These are phyloP conservation scores for Coniochaeta sp. DNA, from an alignment of 2,329 filamentous ascomycete genomes.

Conservation along the genomic window DNA sequence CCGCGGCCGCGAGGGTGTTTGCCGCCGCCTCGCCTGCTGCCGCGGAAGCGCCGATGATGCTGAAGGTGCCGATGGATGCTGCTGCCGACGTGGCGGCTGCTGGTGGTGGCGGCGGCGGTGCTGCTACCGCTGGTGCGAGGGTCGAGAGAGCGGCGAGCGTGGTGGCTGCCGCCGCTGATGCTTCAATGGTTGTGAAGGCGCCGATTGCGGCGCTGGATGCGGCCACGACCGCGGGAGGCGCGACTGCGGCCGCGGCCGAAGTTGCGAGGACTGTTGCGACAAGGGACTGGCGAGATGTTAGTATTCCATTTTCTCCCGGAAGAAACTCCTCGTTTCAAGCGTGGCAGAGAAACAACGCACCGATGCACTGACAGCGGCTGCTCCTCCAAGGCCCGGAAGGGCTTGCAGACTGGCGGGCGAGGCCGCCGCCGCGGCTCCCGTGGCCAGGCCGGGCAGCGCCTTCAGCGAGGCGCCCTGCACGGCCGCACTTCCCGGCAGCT, in stretches of 20 bases:
- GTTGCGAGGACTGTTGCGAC: background rate
- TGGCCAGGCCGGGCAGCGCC: constrained; percentile 11
- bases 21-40: background rate
- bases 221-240: background rate
- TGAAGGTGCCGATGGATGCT: background rate
- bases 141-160: background rate
- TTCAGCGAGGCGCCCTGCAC: constrained; percentile 5
- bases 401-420: background rate
- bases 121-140: background rate
- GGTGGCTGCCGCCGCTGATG: background rate
- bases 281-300: background rate
- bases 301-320: background rate
- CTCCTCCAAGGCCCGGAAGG: background rate
- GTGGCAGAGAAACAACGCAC: background rate
- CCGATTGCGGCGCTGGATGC: background rate
- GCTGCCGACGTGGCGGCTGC: background rate
- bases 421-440: constrained; percentile 3
- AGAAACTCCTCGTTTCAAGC: no score
- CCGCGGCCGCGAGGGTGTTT: background rate
- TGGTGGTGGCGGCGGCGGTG: background rate
- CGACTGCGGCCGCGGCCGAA: background rate
- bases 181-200: background rate
- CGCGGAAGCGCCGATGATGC: background rate
- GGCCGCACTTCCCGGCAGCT: constrained; percentile 11
- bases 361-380: background rate